Percentiles rank a stretch among this genome's conserved stretches.
phyloP scores from a whole-genome alignment of 2,329 filamentous ascomycete genomes.

The Sclerotinia borealis region DNA sequence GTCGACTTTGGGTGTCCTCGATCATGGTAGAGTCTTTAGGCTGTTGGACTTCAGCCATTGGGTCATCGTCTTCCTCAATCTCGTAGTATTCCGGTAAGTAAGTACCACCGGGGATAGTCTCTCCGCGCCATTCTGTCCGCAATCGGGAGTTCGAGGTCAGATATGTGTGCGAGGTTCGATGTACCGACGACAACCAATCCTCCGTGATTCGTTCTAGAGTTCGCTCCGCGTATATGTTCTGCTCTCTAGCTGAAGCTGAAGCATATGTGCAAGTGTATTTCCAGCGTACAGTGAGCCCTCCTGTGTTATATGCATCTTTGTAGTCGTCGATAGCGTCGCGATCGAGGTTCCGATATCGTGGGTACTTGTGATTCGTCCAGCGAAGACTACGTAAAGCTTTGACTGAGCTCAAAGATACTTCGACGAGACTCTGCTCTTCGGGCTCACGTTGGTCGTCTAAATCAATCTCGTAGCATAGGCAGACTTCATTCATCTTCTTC shows the following conservation, averaged over 20 bases:
- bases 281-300: slow-evolving; percentile 48
- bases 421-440: slow-evolving; percentile 37
- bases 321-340: background rate
- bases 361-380: slow-evolving; percentile 50
- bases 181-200: background rate
- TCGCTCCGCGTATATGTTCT: slow-evolving; percentile 22
- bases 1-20: background rate
- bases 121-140: slow-evolving; percentile 35
- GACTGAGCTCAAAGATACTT: slow-evolving; percentile 38
- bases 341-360: slow-evolving; percentile 32
- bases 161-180: background rate
- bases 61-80: slow-evolving; percentile 13
- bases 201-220: slow-evolving; percentile 18
- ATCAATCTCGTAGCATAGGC: slow-evolving; percentile 37
- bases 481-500: slow-evolving; percentile 40
- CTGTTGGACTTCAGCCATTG: background rate
- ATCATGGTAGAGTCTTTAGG: background rate
- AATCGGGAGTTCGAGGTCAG: slow-evolving; percentile 15
- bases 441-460: slow-evolving; percentile 32
- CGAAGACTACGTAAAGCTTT: slow-evolving; percentile 39
- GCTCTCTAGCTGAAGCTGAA: slow-evolving; percentile 20
- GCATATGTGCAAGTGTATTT: slow-evolving; percentile 33
- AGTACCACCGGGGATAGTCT: slow-evolving; percentile 37
- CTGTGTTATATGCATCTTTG: slow-evolving; percentile 22
- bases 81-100: slow-evolving; percentile 26